Percentiles rank a stretch among this genome's conserved stretches.
phyloP scores from a whole-genome alignment of 2,329 filamentous ascomycete species.

The Phyllosticta ampelicida region DNA sequence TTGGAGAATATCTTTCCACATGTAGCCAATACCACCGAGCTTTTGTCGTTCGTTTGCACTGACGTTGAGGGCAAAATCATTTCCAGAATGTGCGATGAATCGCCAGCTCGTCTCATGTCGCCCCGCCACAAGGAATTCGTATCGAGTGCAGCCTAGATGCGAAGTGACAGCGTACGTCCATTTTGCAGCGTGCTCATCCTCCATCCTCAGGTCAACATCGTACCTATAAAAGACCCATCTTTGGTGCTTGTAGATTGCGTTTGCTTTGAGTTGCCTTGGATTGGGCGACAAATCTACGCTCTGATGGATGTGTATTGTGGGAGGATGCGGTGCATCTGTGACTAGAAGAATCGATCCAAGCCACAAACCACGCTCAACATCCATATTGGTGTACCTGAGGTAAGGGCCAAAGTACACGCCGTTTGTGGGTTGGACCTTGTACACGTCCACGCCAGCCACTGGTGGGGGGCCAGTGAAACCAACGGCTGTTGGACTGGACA shows the following conservation, averaged over 20 bases:
- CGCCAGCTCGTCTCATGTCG: slow-evolving; percentile 86
- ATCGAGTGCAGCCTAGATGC: slow-evolving; percentile 91
- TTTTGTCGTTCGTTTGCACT: slow-evolving; percentile 75
- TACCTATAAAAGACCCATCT: slow-evolving; percentile 96
- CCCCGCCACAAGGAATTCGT: slow-evolving; percentile 91
- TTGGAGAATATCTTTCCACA: slow-evolving; percentile 99
- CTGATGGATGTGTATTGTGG: slow-evolving; percentile 90
- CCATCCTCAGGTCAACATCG: slow-evolving; percentile 82
- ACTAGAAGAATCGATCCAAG: slow-evolving; percentile 87
- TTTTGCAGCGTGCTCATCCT: slow-evolving; percentile 61
- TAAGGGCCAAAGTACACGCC: slow-evolving; percentile 98
- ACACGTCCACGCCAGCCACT: slow-evolving; percentile 81
- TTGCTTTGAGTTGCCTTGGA: slow-evolving; percentile 72
- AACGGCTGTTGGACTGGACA: slow-evolving; percentile 63
- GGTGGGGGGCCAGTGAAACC: slow-evolving; percentile 86
- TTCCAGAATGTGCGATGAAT: slow-evolving; percentile 90
- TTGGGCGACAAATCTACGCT: slow-evolving; percentile 87
- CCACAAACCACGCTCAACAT: slow-evolving; percentile 83
- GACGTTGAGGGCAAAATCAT: slow-evolving; percentile 85
- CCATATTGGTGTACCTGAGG: slow-evolving; percentile 93
- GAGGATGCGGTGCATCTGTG: slow-evolving; percentile 81
- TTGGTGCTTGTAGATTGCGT: slow-evolving; percentile 78
- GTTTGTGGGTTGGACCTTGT: slow-evolving; percentile 86
- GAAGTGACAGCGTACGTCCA: slow-evolving; percentile 99
- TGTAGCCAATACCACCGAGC: slow-evolving; percentile 80